These are phyloP conservation scores for Aegilops speltoides DNA, from an alignment of 176 grass and related monocot species.

Conservation along the genomic window DNA sequence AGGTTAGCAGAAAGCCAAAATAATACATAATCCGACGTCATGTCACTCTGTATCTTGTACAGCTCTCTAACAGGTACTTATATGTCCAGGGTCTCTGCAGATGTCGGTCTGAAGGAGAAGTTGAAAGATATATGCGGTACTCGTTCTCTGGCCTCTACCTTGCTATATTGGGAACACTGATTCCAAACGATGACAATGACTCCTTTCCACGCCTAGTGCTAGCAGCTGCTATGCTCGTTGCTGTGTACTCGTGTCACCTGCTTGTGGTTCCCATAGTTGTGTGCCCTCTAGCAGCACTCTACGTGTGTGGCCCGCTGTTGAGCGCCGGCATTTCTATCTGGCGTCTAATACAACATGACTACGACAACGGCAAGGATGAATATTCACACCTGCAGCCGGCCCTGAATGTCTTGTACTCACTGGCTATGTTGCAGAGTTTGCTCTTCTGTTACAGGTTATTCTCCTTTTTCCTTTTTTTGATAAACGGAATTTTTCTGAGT, in stretches of 20 bases:
- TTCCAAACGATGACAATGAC: too few relatives aligned
- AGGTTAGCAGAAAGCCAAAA: too few relatives aligned
- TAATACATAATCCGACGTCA: too few relatives aligned
- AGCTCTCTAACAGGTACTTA: too few relatives aligned
- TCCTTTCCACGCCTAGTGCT: too few relatives aligned
- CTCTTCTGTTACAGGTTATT: not conserved
- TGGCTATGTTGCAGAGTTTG: not conserved
- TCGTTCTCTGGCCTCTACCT: not conserved
- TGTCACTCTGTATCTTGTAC: too few relatives aligned
- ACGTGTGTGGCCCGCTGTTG: not conserved
- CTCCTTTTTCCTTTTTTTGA: not conserved
- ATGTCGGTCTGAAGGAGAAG: not conserved
- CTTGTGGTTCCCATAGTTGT: not conserved
- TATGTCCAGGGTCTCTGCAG: not conserved
- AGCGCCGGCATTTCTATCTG: not conserved
- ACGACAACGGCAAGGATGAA: not conserved
- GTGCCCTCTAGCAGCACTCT: not conserved
- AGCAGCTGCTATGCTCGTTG: too few relatives aligned
- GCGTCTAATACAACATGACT: slow-evolving; percentile 9
- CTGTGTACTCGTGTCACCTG: not conserved
- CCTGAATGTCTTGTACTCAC: not conserved
- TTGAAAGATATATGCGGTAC: not conserved
- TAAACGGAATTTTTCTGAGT: too few relatives aligned
- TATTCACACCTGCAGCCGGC: not conserved
- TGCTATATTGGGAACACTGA: too few relatives aligned